Evolutionary conservation across 2,329 filamentous ascomycete genomes (phyloP).

Genomic region (Moelleriella libera): DNA sequence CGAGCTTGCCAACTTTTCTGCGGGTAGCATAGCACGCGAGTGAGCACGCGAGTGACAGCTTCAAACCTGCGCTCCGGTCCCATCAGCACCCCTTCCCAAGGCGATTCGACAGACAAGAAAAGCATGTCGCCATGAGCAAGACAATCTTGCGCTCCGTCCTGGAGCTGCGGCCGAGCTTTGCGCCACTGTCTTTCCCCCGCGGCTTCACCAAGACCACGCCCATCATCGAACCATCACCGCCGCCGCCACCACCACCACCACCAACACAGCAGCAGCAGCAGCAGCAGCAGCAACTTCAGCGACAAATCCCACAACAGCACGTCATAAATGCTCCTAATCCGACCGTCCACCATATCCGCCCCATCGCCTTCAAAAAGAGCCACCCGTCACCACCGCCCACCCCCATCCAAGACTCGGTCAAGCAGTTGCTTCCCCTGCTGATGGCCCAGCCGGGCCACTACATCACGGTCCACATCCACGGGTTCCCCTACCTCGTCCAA

Average conservation of each 20-base stretch:
- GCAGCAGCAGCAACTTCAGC: too few species aligned
- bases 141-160: constrained; percentile 48
- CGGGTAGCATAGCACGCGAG: too few species aligned
- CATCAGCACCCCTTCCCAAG: too few species aligned
- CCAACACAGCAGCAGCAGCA: too few species aligned
- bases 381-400: constrained; percentile 18
- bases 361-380: constrained; percentile 25
- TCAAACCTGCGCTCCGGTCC: too few species aligned
- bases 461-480: constrained; percentile 68
- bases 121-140: constrained; percentile 32
- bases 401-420: constrained; percentile 40
- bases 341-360: constrained; percentile 15
- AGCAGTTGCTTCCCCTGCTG: constrained; percentile 53
- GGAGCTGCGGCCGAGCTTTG: constrained; percentile 32
- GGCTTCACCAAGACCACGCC: constrained; percentile 34
- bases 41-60: too few species aligned
- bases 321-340: constrained; percentile 24
- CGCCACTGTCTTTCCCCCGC: constrained; percentile 8
- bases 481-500: constrained; percentile 65
- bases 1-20: too few species aligned
- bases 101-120: neutral
- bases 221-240: constrained; percentile 35
- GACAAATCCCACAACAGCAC: constrained; percentile 6
- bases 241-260: constrained; percentile 17
- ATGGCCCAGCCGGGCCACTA: constrained; percentile 63